These are phyloP conservation scores for Chamaecyparis obtusa DNA, from an alignment of 75 land plant species.

Conservation along the genomic window DNA sequence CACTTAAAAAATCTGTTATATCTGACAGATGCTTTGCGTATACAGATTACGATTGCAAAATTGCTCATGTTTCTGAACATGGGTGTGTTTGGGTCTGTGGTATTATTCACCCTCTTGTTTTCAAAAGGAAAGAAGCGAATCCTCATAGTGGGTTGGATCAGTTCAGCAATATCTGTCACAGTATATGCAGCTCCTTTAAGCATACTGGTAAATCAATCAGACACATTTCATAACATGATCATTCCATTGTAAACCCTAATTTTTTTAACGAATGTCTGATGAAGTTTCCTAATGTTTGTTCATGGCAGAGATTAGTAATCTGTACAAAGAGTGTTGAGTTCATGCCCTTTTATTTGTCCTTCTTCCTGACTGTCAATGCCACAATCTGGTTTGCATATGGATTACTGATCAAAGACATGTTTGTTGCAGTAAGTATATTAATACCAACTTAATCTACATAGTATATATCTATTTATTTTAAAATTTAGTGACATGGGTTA, in stretches of 20 bases:
- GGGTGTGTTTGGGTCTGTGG: constrained; percentile 37
- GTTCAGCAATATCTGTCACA: constrained; percentile 45
- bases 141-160: constrained; percentile 50
- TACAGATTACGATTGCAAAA: constrained; percentile 40
- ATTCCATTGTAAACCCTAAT: background rate
- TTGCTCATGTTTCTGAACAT: constrained; percentile 38
- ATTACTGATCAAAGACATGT: constrained; percentile 47
- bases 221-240: background rate
- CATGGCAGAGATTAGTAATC: constrained; percentile 68
- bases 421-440: constrained; percentile 51
- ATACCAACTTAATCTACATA: background rate
- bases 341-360: constrained; percentile 80
- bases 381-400: constrained; percentile 77
- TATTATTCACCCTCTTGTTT: constrained; percentile 31
- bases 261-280: background rate
- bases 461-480: background rate
- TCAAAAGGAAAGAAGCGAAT: constrained; percentile 21
- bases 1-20: too few relatives aligned
- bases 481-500: background rate
- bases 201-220: constrained; percentile 38
- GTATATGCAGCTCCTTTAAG: constrained; percentile 68
- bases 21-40: background rate
- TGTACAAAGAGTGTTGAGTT: constrained; percentile 89
- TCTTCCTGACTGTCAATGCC: constrained; percentile 65
- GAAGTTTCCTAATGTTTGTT: background rate